A percentile compares a stretch with the other conserved stretches of the same genome.
Conservation (phyloP, 129 eudicot species). For the Lactuca sativa region DNA sequence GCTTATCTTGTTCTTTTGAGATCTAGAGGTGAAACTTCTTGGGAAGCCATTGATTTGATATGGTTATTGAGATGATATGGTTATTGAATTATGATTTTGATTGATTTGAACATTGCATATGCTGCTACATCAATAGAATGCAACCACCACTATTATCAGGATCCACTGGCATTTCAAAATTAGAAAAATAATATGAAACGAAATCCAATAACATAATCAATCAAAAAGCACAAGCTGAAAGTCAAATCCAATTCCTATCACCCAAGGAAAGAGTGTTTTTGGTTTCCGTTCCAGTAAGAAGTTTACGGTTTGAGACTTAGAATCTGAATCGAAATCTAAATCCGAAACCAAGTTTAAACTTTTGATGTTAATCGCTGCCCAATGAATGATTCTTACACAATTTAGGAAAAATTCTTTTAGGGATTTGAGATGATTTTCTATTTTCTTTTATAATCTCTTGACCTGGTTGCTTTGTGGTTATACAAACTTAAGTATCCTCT, state of each 20-base stretch:
- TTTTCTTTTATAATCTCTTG: not conserved
- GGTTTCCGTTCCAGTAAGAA: slow-evolving; percentile 54
- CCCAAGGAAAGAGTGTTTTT: slow-evolving; percentile 46
- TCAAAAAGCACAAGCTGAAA: slow-evolving; percentile 42
- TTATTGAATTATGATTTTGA: not conserved
- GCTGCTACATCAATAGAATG: slow-evolving; percentile 56
- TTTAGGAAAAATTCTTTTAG: slow-evolving; percentile 7
- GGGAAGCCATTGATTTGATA: slow-evolving; percentile 83
- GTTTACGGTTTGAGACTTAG: slow-evolving; percentile 35
- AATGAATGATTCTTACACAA: slow-evolving; percentile 9
- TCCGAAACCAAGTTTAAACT: no score
- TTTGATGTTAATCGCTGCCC: not conserved
- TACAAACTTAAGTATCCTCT: not conserved
- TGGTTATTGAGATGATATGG: slow-evolving; percentile 35
- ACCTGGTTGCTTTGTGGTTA: slow-evolving; percentile 20
- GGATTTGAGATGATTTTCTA: not conserved
- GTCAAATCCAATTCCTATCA: slow-evolving; percentile 30
- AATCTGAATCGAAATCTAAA: not conserved
- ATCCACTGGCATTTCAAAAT: slow-evolving; percentile 51
- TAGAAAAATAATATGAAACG: slow-evolving; percentile 44
- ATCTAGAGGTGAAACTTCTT: slow-evolving; percentile 77
- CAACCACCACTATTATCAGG: slow-evolving; percentile 36
- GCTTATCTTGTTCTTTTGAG: slow-evolving; percentile 71
- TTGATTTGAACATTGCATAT: slow-evolving; percentile 22
- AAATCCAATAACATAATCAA: slow-evolving; percentile 35